Evolutionary conservation across 495 filamentous ascomycete species (phyloP), one percentile per base, ranked within the genome.

Genomic region (Penicillium diatomitis): DNA sequence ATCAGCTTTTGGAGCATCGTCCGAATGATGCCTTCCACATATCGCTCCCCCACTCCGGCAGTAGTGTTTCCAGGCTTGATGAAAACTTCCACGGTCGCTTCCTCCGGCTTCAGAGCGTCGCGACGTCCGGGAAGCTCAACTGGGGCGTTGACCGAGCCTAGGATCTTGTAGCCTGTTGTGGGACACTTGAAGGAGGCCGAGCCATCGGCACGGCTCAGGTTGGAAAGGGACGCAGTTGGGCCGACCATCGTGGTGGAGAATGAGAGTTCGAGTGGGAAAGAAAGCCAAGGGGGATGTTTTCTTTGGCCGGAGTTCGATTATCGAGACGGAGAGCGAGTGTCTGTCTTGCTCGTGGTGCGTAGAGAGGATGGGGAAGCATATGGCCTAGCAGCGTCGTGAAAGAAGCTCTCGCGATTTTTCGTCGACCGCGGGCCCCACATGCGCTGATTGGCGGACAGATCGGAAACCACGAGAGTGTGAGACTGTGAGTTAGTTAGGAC

Each of bases 71-170:
- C 83, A 32, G 90, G 90, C 62, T 91, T 83, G 54, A 98, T 80
- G 62, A 89, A 83, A 32, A 97, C 86, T 64, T 97, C 92, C 46
- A 98, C 71, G 44, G 82, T 82, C 28, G 92, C 87, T 69, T 96
- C 89, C 66, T 94, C 87, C 10, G 92, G 85, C 46, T 88, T 79
- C 55, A 95, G 84, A 29, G 69, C 68, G 58, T 96, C 91, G 54
- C 87, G 79, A 54, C 89, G 82, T 53, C 79, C 82, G 28, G 69
- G 69, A 12, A 90, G 88, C 67, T 96, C 91, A 54, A 96, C 76
- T n/a, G 92, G 92, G 0, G 88, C 92, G 63, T 91, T 95, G 51
- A 94, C 88, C 8, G 87, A 82, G 46, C 83, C 87, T 41, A 92
- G 79, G 52, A 97, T 77, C 44, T 81, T 83, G 65, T 86, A 95